These are phyloP conservation scores for Lichtheimia ramosa DNA, from an alignment of 371 early-diverging fungal species.

Conservation along the genomic window DNA sequence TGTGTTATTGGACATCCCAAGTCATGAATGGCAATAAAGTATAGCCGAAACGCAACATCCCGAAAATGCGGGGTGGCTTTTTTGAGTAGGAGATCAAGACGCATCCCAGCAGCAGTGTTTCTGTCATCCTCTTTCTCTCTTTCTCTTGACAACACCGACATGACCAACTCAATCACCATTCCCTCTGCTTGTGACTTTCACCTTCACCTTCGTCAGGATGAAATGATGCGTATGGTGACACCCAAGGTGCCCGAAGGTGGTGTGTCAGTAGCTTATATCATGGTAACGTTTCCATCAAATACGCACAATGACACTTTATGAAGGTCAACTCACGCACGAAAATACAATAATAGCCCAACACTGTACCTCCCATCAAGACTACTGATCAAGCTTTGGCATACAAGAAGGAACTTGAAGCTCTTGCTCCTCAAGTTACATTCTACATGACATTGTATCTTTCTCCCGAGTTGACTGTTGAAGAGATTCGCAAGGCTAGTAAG, in stretches of 20 bases:
- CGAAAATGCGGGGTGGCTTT: conserved; percentile 1
- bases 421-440: conserved; percentile 86
- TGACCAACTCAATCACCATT: conserved; percentile 43
- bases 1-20: too few relatives aligned
- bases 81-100: too few relatives aligned
- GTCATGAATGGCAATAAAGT: too few relatives aligned
- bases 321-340: background rate
- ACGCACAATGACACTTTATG: background rate
- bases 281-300: conserved; percentile 63
- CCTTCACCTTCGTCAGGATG: conserved; percentile 91
- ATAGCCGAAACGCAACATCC: background rate
- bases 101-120: background rate
- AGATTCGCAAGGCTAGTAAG: conserved; percentile 82
- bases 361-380: conserved; percentile 87
- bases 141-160: conserved; percentile 3
- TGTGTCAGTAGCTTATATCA: conserved; percentile 87
- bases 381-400: conserved; percentile 88
- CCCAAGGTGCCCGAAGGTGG: conserved; percentile 83
- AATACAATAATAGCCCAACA: conserved; percentile 74
- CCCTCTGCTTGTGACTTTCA: conserved; percentile 91
- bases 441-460: conserved; percentile 93
- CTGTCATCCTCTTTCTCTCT: background rate
- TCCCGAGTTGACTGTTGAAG: conserved; percentile 88
- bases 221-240: conserved; percentile 89
- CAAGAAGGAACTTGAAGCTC: conserved; percentile 73